Percentiles rank a stretch among this genome's conserved stretches.
These are phyloP conservation scores for Trichoderma virens DNA, from an alignment of 495 filamentous ascomycete genomes.

Conservation along the genomic window DNA sequence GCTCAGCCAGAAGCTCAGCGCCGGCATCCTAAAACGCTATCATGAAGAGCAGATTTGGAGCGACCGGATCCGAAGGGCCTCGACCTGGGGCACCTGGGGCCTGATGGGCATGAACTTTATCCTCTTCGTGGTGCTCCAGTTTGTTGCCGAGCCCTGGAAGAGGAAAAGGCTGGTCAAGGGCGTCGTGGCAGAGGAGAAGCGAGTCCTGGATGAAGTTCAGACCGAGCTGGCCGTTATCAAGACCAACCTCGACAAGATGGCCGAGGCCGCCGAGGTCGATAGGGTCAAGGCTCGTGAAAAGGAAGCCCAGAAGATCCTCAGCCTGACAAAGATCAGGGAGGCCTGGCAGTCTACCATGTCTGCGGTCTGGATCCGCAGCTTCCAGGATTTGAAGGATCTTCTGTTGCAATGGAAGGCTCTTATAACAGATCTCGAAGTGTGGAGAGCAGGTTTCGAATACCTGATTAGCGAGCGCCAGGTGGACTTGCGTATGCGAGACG, in stretches of 20 bases:
- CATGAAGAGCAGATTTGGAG: slow-evolving; percentile 99
- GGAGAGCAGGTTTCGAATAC: slow-evolving; percentile 33
- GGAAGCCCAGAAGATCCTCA: slow-evolving; percentile 6
- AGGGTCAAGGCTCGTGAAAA: slow-evolving; percentile 10
- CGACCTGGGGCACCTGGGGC: slow-evolving; percentile 96
- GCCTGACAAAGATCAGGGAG: slow-evolving; percentile 18
- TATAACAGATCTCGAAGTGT: slow-evolving; percentile 32
- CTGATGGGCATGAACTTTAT: slow-evolving; percentile 95
- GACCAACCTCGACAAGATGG: slow-evolving; percentile 18
- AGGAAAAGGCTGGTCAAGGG: slow-evolving; percentile 69
- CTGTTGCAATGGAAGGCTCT: slow-evolving; percentile 44
- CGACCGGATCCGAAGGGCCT: slow-evolving; percentile 92
- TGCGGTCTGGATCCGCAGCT: slow-evolving; percentile 9
- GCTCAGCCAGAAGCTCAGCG: slow-evolving; percentile 61
- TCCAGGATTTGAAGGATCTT: slow-evolving; percentile 10
- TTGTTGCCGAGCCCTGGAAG: slow-evolving; percentile 92
- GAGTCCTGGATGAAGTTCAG: slow-evolving; percentile 69
- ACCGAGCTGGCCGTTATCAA: slow-evolving; percentile 21
- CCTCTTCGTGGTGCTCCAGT: slow-evolving; percentile 79
- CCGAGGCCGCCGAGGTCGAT: slow-evolving; percentile 14
- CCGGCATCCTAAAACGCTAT: slow-evolving; percentile 78
- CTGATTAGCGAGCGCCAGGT: slow-evolving; percentile 65
- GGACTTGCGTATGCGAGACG: slow-evolving; percentile 61
- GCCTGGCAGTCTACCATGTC: slow-evolving; percentile 12
- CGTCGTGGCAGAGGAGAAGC: slow-evolving; percentile 53